Percentiles rank a stretch among this genome's conserved stretches.
Evolutionary conservation across 345 rosid genomes (phyloP).

Genomic region (Chamaenerion angustifolium): DNA sequence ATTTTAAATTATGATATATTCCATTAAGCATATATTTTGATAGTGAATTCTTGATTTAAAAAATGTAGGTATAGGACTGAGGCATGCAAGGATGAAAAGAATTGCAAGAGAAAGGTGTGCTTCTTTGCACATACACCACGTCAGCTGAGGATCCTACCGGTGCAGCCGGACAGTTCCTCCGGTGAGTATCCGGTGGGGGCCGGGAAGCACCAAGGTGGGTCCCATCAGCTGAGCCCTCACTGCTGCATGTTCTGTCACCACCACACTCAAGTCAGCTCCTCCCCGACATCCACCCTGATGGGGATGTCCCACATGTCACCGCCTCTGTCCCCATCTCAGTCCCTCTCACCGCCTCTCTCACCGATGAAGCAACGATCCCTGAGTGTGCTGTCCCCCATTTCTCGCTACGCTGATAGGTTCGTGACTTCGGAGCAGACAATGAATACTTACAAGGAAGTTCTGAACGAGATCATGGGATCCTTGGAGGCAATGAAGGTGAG

Average conservation of each 20-base stretch:
- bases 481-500: conserved; percentile 38
- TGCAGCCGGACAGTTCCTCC: conserved; percentile 10
- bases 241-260: conserved; percentile 58
- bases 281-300: conserved; percentile 69
- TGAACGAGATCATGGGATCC: conserved; percentile 40
- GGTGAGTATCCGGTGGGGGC: background rate
- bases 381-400: conserved; percentile 19
- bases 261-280: conserved; percentile 24
- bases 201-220: conserved; percentile 3
- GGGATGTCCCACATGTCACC: conserved; percentile 47
- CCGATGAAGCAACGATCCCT: conserved; percentile 29
- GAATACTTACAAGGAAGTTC: conserved; percentile 32
- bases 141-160: conserved; percentile 48
- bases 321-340: conserved; percentile 30
- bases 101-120: conserved; percentile 55
- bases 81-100: conserved; percentile 61
- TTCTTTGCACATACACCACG: conserved; percentile 63
- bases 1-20: no score
- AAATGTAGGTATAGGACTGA: conserved; percentile 35
- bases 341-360: conserved; percentile 62
- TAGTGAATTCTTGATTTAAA: background rate
- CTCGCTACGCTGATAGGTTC: conserved; percentile 19
- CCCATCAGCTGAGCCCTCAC: conserved; percentile 11
- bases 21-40: background rate
- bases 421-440: background rate